A percentile compares a stretch with the other conserved stretches of the same genome.
These are phyloP conservation scores for Acidomyces sp. DNA, from an alignment of 495 filamentous ascomycete species.

Conservation along the genomic window DNA sequence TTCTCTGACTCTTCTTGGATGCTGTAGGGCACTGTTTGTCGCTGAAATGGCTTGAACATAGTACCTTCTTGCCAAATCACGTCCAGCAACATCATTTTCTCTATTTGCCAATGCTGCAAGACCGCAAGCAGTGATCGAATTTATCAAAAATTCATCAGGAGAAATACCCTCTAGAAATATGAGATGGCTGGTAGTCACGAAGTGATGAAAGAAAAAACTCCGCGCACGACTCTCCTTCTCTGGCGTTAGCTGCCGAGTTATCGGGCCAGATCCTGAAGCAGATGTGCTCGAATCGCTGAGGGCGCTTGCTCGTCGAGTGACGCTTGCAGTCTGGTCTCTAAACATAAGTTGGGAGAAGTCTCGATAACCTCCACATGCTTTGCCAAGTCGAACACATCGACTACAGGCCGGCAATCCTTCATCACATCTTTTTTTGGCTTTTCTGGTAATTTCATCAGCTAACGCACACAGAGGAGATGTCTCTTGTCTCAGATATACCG, in stretches of 20 bases:
- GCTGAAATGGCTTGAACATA: constrained; percentile 13
- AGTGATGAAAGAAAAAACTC: constrained; percentile 11
- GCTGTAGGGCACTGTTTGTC: constrained; percentile 5
- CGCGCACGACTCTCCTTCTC: constrained; percentile 1
- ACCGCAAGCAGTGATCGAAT: constrained; percentile 14
- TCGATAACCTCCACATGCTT: constrained; percentile 16
- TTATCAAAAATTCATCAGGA: constrained; percentile 8
- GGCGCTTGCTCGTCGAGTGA: constrained; percentile 6
- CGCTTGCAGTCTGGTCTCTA: constrained; percentile 7
- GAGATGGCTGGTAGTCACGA: constrained; percentile 5
- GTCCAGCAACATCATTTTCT: neutral
- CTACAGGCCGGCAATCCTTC: constrained; percentile 11
- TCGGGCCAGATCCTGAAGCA: neutral
- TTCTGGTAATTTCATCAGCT: constrained; percentile 5
- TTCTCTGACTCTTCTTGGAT: constrained; percentile 7
- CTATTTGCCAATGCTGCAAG: constrained; percentile 7
- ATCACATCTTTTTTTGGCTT: constrained; percentile 14
- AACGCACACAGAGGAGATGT: neutral
- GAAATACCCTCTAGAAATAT: constrained; percentile 2
- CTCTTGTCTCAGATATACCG: constrained; percentile 2
- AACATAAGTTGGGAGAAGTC: constrained; percentile 12
- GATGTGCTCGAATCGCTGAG: neutral
- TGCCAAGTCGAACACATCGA: constrained; percentile 12
- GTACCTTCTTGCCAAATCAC: constrained; percentile 4
- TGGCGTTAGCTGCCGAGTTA: neutral